Evolutionary conservation across 2,329 filamentous ascomycete genomes (phyloP).

Genomic region (Claviceps capensis): DNA sequence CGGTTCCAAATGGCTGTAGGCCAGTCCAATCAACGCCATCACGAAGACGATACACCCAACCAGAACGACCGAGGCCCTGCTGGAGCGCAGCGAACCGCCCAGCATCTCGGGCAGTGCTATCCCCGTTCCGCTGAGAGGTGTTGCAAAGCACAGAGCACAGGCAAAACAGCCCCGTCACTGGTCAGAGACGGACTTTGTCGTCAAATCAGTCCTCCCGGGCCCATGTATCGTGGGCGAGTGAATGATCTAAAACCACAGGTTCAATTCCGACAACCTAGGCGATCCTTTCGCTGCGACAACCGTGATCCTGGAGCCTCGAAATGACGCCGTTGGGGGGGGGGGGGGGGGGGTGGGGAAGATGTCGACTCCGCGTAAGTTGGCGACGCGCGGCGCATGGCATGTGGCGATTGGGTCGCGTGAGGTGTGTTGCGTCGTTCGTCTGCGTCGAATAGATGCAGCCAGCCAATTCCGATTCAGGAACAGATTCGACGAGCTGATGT

Average conservation of each 20-base stretch:
- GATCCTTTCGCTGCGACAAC: too few relatives aligned
- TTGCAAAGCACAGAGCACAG: not conserved
- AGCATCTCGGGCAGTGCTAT: slow-evolving; percentile 12
- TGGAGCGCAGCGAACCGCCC: slow-evolving; percentile 16
- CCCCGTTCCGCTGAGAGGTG: not conserved
- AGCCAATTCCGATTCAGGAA: too few relatives aligned
- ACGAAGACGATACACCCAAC: slow-evolving; percentile 19
- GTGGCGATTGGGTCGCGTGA: too few relatives aligned
- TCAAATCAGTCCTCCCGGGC: not conserved
- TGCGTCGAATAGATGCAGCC: too few relatives aligned
- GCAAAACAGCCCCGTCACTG: not conserved
- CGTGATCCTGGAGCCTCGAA: too few relatives aligned
- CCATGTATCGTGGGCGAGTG: not conserved
- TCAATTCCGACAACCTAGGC: too few relatives aligned
- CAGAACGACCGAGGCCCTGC: slow-evolving; percentile 16
- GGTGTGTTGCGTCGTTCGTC: too few relatives aligned
- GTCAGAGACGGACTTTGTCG: not conserved
- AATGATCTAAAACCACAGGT: not conserved
- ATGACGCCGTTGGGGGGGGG: too few relatives aligned
- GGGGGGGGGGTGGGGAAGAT: too few relatives aligned
- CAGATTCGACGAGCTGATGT: too few relatives aligned
- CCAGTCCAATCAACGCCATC: slow-evolving; percentile 17
- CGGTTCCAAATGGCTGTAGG: slow-evolving; percentile 19
- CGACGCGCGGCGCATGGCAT: too few relatives aligned
- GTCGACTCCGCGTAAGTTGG: too few relatives aligned